Conservation (phyloP, 352 stramenopile species). For the Globisporangium apiculatum region DNA sequence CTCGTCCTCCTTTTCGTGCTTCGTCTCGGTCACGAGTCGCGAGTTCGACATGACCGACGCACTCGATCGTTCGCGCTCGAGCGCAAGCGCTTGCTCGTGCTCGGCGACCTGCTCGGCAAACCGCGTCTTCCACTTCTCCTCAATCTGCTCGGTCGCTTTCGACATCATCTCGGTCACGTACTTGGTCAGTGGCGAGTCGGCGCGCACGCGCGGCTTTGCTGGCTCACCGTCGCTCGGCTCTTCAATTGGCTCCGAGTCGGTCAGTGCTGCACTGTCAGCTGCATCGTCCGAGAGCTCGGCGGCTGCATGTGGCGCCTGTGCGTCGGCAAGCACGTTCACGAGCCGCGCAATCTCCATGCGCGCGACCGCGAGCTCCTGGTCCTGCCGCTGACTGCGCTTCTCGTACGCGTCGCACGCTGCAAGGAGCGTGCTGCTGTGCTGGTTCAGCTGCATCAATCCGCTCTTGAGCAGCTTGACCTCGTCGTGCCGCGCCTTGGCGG, state of each 20-base stretch:
- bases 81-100: conserved; percentile 54
- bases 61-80: conserved; percentile 57
- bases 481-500: conserved; percentile 30
- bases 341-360: conserved; percentile 39
- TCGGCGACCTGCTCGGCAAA: conserved; percentile 65
- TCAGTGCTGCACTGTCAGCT: conserved; percentile 1
- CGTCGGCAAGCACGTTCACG: conserved; percentile 22
- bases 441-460: conserved; percentile 28
- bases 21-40: conserved; percentile 56
- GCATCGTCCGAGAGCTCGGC: conserved; percentile 11
- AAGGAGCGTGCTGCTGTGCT: conserved; percentile 46
- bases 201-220: conserved; percentile 8
- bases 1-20: conserved; percentile 72
- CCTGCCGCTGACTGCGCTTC: conserved; percentile 30
- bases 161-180: conserved; percentile 71
- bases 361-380: conserved; percentile 33
- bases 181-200: conserved; percentile 60
- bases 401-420: conserved; percentile 40
- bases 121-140: conserved; percentile 74
- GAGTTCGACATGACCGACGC: conserved; percentile 62
- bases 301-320: conserved; percentile 8
- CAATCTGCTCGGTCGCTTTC: conserved; percentile 73
- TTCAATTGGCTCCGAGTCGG: conserved; percentile 11
- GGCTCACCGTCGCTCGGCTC: conserved; percentile 7
- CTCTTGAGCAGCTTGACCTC: conserved; percentile 49